Conservation (phyloP, 2,329 filamentous ascomycete genomes). For the Biscogniauxia sp. region DNA sequence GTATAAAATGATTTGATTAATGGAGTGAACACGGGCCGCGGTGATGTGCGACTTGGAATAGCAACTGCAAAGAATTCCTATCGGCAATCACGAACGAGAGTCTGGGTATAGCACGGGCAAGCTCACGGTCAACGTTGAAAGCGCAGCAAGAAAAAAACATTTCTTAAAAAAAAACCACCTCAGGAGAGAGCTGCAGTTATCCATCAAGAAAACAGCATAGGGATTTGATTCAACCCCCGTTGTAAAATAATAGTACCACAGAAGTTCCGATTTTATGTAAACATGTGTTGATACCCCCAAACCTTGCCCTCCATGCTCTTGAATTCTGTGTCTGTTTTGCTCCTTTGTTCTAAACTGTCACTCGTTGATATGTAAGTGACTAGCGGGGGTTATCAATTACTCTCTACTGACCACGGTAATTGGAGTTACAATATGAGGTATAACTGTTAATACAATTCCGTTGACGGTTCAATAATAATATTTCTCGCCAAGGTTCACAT, state of each 20-base stretch:
- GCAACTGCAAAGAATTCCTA: not conserved
- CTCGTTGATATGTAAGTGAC: not conserved
- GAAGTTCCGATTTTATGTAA: not conserved
- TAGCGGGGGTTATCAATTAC: not conserved
- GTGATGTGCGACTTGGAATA: not conserved
- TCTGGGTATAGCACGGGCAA: not conserved
- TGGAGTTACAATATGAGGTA: not conserved
- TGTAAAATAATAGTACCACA: not conserved
- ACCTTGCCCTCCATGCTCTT: not conserved
- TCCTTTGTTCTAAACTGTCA: not conserved
- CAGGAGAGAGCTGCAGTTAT: not conserved
- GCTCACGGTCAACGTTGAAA: not conserved
- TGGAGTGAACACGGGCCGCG: not conserved
- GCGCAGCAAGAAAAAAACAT: not conserved
- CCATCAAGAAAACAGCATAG: not conserved
- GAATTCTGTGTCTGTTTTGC: not conserved
- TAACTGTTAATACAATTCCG: no score
- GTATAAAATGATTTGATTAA: not conserved
- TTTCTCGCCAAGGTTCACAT: no score
- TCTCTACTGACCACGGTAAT: not conserved
- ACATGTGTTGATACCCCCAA: not conserved
- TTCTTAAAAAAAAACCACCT: not conserved
- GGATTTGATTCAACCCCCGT: not conserved
- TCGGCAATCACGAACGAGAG: not conserved
- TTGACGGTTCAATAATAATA: no score